Base-by-base conservation (phyloP, 306 rosid species). In the Datisca glomerata region DNA sequence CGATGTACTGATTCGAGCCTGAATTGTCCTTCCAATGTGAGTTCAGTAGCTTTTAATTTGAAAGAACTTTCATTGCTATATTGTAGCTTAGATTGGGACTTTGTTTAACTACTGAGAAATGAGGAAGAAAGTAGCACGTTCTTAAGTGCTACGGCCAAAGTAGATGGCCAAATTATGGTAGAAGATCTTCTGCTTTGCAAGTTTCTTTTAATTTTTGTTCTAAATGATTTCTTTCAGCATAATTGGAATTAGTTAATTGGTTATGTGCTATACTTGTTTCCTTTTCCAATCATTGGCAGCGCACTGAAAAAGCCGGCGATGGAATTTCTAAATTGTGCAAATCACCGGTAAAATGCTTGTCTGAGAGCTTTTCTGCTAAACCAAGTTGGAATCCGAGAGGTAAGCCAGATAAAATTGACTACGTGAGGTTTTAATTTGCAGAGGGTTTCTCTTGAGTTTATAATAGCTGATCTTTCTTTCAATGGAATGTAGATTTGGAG, bases 381-480 rank as follows among this genome's bases (percentile, higher is more conserved):
- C 64, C 59, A 12, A 60, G 31, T 23, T 84, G 93, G 98, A 63
- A 80, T 34, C 84, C 93, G 13, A 72, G 41, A 45, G 95, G 98
- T 58, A 37, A 43, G 69, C 55, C 12, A 4, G 45, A 51, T 43
- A 3, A 42, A 2, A 10, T 11, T 47, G 24, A 38, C 28, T 23
- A 16, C 24, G 12, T 6, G 40, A 20, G 18, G 33, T 31, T 31
- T 14, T 31, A 31, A 31, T 31, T 8, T 8, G 36, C n/a, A 1
- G 36, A 8, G n/a, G 36, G n/a, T 14, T 31, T 31, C 36, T 2
- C 14, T 15, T 37, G 2, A 18, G 10, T 28, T 37, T 3, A 33
- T 37, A 7, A 24, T 51, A 29, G 43, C 13, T 27, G n/a, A 12
- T 23, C 71, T 6, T 20, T 19, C 16, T 15, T 32, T 47, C 15